These are phyloP conservation scores for Astragalus membranaceus DNA, from an alignment of 306 rosid genomes.

Conservation along the genomic window DNA sequence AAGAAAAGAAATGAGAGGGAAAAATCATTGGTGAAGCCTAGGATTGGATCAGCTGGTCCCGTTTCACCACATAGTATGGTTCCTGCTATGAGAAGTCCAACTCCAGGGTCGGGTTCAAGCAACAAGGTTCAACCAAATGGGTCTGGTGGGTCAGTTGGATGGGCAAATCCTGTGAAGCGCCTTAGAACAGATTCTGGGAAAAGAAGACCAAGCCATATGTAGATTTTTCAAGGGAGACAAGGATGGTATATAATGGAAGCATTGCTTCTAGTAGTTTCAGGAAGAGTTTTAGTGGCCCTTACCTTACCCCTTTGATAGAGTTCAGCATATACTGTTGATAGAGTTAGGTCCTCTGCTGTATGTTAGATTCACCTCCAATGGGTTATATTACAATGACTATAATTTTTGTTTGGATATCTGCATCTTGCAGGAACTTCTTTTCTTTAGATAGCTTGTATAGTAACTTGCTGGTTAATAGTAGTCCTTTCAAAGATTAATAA, in stretches of 20 bases:
- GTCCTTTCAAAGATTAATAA: not conserved
- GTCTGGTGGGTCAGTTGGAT: constrained; percentile 51
- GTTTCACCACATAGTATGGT: constrained; percentile 62
- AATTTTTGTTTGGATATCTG: constrained; percentile 25
- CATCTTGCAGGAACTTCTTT: constrained; percentile 30
- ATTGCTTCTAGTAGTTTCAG: constrained; percentile 23
- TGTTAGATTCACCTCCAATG: constrained; percentile 29
- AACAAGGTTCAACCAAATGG: constrained; percentile 55
- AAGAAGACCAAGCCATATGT: constrained; percentile 88
- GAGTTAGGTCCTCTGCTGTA: constrained; percentile 38
- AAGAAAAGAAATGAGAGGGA: constrained; percentile 91
- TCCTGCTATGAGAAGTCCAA: constrained; percentile 62
- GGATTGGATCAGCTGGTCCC: constrained; percentile 60
- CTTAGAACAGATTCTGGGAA: constrained; percentile 83
- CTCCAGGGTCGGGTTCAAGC: constrained; percentile 50
- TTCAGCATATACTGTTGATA: constrained; percentile 48
- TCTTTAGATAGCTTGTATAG: constrained; percentile 37
- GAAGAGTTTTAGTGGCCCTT: constrained; percentile 33
- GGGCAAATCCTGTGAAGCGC: constrained; percentile 92
- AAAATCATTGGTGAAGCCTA: constrained; percentile 47
- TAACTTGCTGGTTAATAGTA: constrained; percentile 20
- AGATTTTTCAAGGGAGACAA: constrained; percentile 26
- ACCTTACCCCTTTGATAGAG: constrained; percentile 14
- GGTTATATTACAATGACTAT: constrained; percentile 23
- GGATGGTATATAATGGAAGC: constrained; percentile 20